phyloP scores from a whole-genome alignment of 2,329 filamentous ascomycete species.

The Amphichorda felina region DNA sequence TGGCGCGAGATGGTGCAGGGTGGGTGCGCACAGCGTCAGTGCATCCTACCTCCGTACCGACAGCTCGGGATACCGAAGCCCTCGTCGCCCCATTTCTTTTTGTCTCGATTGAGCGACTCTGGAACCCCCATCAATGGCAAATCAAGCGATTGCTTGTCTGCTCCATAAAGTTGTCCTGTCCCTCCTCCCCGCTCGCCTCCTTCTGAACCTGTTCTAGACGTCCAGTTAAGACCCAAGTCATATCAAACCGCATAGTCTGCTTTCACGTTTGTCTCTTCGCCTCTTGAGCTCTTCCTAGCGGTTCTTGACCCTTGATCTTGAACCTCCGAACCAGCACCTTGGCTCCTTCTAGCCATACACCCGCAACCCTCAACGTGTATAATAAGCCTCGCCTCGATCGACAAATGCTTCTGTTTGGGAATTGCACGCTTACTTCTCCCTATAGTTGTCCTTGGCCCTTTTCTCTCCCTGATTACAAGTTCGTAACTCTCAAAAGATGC shows the following conservation, averaged over 20 bases:
- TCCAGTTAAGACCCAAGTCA: conserved; percentile 21
- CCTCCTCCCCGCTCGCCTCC: conserved; percentile 13
- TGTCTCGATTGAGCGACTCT: conserved; percentile 8
- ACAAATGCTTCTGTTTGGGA: not conserved
- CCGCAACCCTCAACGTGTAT: not conserved
- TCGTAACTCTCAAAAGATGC: too few species aligned
- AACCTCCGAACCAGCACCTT: too few species aligned
- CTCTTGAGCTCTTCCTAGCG: not conserved
- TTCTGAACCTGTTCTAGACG: conserved; percentile 20
- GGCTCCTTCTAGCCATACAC: too few species aligned
- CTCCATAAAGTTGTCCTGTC: conserved; percentile 1
- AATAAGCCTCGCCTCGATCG: not conserved
- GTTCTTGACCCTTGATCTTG: not conserved
- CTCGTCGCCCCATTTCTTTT: conserved; percentile 11
- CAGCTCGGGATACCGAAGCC: conserved; percentile 18
- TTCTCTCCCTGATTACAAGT: too few species aligned
- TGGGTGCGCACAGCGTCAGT: conserved; percentile 13
- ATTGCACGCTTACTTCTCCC: not conserved
- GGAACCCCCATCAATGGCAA: conserved; percentile 4
- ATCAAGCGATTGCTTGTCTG: conserved; percentile 5
- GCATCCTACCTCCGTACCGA: conserved; percentile 16
- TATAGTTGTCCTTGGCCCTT: not conserved
- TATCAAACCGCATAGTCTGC: conserved; percentile 19
- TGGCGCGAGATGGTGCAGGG: conserved; percentile 16
- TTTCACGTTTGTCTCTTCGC: not conserved